Percentiles rank a stretch among this genome's conserved stretches.
These are phyloP conservation scores for Endotrypanum monterogeii DNA, from an alignment of 208 protist genomes.

Conservation along the genomic window DNA sequence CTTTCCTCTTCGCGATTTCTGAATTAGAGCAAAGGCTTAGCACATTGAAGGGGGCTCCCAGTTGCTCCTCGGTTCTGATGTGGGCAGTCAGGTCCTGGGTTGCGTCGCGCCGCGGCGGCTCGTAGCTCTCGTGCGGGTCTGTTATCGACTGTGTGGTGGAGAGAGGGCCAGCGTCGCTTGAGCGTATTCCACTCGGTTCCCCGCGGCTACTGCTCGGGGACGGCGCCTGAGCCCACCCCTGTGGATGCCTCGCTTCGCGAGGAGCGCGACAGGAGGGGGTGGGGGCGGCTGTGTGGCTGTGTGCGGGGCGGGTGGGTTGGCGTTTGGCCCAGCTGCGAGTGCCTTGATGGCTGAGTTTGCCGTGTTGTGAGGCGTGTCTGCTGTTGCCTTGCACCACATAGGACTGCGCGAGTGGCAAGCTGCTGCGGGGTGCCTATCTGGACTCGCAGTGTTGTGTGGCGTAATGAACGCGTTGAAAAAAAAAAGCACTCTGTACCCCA, in stretches of 20 bases:
- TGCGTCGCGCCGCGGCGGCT: neutral
- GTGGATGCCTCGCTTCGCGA: no score
- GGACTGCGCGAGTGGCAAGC: neutral
- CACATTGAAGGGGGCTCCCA: constrained; percentile 1
- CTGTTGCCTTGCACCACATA: neutral
- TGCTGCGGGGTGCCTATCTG: neutral
- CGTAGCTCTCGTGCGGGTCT: neutral
- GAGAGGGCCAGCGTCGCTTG: neutral
- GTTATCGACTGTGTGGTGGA: neutral
- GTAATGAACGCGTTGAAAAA: neutral
- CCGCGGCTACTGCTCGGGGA: neutral
- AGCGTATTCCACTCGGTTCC: neutral
- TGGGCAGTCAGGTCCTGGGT: neutral
- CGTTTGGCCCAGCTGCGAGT: neutral
- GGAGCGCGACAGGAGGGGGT: neutral
- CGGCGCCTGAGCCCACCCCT: no score
- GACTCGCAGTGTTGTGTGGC: neutral
- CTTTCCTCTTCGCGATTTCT: constrained; percentile 35
- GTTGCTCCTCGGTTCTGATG: neutral
- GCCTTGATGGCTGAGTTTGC: neutral
- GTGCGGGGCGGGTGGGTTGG: neutral
- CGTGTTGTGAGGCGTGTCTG: neutral
- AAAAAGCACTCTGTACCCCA: no score
- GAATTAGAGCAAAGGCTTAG: constrained; percentile 33
- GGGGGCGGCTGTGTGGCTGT: neutral